Base-by-base conservation (phyloP, 2,329 filamentous ascomycete species). In the Didymella glomerata region DNA sequence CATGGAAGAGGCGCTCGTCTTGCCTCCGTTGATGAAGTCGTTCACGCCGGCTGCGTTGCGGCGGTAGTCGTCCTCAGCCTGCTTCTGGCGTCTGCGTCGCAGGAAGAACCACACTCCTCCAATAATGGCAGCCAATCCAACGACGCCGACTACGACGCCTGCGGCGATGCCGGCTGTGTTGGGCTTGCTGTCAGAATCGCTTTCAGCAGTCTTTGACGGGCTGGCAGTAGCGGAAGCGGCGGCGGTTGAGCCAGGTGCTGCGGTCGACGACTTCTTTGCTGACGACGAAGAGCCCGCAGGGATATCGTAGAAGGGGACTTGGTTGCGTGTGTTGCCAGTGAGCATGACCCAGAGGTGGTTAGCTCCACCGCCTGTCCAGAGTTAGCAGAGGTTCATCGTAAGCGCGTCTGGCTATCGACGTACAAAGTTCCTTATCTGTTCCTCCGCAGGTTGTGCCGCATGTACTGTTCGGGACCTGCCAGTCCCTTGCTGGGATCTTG, bases 81-180 rank as follows among this genome's bases (percentile, higher is more conserved):
- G 87, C 62, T 86, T 84, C 77, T 93, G 91, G 70, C 88, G 88
- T 79, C 87, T 89, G 64, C 89, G 88, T 53, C 92, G 90, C 67
- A 95, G 79, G 71, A 86, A 90, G 75, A 96, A 88, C 77, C 92
- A 89, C 5, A 84, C 79, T 51, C 86, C 93, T 44, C 88, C 92
- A 13, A 86, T 80, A 18, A 91, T 82, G 14, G 83, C 90, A 52
- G 82, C 85, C 4, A 93, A 71, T 1, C 80, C 90, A 2, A 96
- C 81, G 2, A 97, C 86, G 58, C 91, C 93, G 9, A 95, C 90
- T 2, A 97, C 93, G 1, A 92, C 91, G 60, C 94, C 94, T 10
- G 89, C 94, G 18, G 90, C 93, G 66, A 98, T 93, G 48, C 90
- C 92, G 38, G 88, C 90, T n/a, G 87, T 90, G 73, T 89, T 93